These are phyloP conservation scores for Pyrus pyrifolia DNA, from an alignment of 306 rosid genomes.

Conservation along the genomic window DNA sequence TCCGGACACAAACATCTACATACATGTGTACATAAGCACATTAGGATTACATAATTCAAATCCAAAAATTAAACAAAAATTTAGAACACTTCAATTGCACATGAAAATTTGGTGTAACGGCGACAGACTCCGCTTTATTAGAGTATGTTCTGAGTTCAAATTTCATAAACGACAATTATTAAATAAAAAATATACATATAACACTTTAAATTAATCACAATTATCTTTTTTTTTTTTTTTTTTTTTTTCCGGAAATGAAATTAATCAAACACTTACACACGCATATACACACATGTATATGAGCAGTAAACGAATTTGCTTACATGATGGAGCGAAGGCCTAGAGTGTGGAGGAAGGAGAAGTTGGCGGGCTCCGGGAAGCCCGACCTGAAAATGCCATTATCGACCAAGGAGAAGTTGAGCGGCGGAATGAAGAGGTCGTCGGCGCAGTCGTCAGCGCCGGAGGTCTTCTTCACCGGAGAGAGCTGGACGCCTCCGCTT, in stretches of 20 bases:
- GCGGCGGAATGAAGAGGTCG: slow-evolving; percentile 66
- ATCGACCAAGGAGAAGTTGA: slow-evolving; percentile 91
- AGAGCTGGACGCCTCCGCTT: neutral
- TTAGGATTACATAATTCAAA: neutral
- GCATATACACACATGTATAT: neutral
- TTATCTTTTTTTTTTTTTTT: too few species aligned
- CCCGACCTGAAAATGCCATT: slow-evolving; percentile 96
- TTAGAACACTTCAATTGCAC: neutral
- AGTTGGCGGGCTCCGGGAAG: slow-evolving; percentile 81
- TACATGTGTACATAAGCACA: neutral
- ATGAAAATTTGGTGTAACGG: too few species aligned
- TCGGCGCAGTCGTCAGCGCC: slow-evolving; percentile 36
- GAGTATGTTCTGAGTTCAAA: too few species aligned
- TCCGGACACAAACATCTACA: slow-evolving; percentile 90
- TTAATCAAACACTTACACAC: neutral
- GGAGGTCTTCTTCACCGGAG: neutral
- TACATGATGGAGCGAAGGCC: slow-evolving; percentile 91
- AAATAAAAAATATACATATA: neutral
- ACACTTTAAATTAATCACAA: neutral
- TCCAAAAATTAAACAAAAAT: neutral
- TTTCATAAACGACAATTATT: neutral
- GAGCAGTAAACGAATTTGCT: neutral
- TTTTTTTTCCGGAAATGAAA: neutral
- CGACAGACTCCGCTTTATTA: neutral
- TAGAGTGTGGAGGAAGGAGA: slow-evolving; percentile 74